phyloP scores from a whole-genome alignment of 306 rosid species.

The Cicer arietinum region DNA sequence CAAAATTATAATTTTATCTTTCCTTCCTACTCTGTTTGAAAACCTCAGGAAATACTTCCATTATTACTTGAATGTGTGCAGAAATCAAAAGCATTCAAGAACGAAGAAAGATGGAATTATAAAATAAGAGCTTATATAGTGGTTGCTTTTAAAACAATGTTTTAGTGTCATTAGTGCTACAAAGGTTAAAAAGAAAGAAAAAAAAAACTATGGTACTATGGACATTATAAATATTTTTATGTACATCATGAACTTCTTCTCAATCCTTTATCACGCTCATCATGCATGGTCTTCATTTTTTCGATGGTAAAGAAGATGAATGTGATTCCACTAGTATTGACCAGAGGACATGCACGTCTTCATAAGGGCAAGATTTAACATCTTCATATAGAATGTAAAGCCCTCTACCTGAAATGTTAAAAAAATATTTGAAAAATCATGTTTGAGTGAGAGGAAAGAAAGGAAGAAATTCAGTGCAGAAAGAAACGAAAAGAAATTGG shows the following conservation, averaged over 20 bases:
- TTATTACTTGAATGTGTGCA: conserved; percentile 31
- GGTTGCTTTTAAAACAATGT: conserved; percentile 37
- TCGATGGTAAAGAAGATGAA: conserved; percentile 58
- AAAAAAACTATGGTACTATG: conserved; percentile 39
- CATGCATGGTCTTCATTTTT: conserved; percentile 46
- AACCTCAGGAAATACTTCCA: conserved; percentile 16
- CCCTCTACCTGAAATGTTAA: conserved; percentile 70
- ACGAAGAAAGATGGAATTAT: neutral
- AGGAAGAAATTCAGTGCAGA: conserved; percentile 3
- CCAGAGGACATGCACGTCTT: conserved; percentile 94
- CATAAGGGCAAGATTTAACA: conserved; percentile 85
- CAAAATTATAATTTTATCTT: neutral
- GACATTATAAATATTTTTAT: conserved; percentile 45
- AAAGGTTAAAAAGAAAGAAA: conserved; percentile 31
- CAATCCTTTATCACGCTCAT: conserved; percentile 34
- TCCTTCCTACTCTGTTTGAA: neutral
- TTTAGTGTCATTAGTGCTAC: conserved; percentile 34
- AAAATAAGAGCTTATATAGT: conserved; percentile 23
- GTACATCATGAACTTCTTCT: conserved; percentile 44
- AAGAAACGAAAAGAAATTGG: conserved; percentile 10
- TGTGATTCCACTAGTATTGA: conserved; percentile 90
- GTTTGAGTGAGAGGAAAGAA: neutral
- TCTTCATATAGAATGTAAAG: conserved; percentile 90
- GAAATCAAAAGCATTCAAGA: conserved; percentile 18
- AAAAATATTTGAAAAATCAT: conserved; percentile 1